Percentiles rank a stretch among this genome's conserved stretches.
phyloP scores from a whole-genome alignment of 164 flowering plant genomes.

The Stephania yunnanensis region DNA sequence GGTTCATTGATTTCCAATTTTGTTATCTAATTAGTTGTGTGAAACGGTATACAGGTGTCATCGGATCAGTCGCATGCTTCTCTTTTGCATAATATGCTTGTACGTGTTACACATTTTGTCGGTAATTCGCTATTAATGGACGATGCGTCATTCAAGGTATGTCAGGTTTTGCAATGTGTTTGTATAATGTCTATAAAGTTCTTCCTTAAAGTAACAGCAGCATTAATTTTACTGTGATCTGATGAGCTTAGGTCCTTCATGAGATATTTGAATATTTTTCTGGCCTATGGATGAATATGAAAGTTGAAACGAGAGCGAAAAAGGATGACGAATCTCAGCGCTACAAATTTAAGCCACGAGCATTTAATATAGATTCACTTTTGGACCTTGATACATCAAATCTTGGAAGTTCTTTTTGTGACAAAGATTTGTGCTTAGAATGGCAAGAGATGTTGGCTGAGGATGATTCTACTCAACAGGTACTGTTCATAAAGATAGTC shows the following conservation, averaged over 20 bases:
- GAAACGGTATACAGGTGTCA: slow-evolving; percentile 31
- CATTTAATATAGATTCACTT: slow-evolving; percentile 50
- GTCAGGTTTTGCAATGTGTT: slow-evolving; percentile 7
- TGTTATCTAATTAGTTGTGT: background rate
- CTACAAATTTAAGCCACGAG: slow-evolving; percentile 70
- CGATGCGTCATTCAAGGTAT: slow-evolving; percentile 46
- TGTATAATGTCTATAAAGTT: background rate
- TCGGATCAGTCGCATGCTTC: slow-evolving; percentile 35
- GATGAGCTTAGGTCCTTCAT: slow-evolving; percentile 42
- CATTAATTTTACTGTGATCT: background rate
- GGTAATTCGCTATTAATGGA: slow-evolving; percentile 44
- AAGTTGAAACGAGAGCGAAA: slow-evolving; percentile 40
- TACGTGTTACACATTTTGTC: slow-evolving; percentile 37
- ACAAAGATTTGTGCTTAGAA: slow-evolving; percentile 44
- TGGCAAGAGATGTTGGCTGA: slow-evolving; percentile 66
- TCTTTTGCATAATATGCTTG: slow-evolving; percentile 43
- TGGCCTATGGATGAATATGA: slow-evolving; percentile 60
- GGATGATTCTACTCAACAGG: slow-evolving; percentile 35
- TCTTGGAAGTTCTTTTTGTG: slow-evolving; percentile 28
- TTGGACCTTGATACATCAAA: slow-evolving; percentile 54
- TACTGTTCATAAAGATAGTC: slow-evolving; percentile 13
- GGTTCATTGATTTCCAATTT: background rate
- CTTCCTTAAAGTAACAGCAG: background rate
- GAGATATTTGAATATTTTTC: slow-evolving; percentile 53
- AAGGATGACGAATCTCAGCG: slow-evolving; percentile 42